A percentile compares a stretch with the other conserved stretches of the same genome.
These are phyloP conservation scores for Colletotrichum horii DNA, from an alignment of 2,329 filamentous ascomycete genomes.

Conservation along the genomic window DNA sequence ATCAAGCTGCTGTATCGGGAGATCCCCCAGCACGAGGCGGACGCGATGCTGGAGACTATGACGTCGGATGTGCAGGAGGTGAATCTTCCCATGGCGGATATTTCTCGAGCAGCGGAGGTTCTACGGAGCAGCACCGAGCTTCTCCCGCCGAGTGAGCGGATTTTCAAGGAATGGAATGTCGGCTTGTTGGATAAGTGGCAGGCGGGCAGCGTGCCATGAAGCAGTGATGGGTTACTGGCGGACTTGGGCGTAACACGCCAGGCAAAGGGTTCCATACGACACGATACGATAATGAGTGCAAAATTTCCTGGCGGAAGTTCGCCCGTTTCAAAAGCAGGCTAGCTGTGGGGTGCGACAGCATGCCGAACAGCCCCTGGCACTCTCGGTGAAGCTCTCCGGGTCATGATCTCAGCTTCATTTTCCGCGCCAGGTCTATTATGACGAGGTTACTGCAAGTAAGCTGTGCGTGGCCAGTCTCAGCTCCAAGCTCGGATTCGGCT, in stretches of 20 bases:
- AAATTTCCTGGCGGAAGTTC: no score
- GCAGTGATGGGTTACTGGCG: neutral
- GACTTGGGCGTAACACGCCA: neutral
- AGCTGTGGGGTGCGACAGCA: no score
- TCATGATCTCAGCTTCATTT: neutral
- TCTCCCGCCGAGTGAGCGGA: conserved; percentile 60
- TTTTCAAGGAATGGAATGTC: conserved; percentile 71
- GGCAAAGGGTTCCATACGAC: no score
- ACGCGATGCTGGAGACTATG: conserved; percentile 54
- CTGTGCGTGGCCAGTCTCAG: neutral
- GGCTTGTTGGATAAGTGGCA: conserved; percentile 64
- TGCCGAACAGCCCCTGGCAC: accelerated
- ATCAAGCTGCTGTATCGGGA: conserved; percentile 60
- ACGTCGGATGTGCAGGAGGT: conserved; percentile 65
- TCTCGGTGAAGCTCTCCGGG: neutral
- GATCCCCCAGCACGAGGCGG: conserved; percentile 47
- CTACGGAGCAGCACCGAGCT: conserved; percentile 55
- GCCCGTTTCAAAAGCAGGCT: no score
- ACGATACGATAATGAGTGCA: no score
- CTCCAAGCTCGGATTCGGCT: no score
- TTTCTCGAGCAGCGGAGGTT: conserved; percentile 45
- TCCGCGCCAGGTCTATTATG: accelerated
- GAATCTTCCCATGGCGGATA: conserved; percentile 55
- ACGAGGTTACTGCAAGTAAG: neutral
- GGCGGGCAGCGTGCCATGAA: neutral